phyloP scores from a whole-genome alignment of 1,284 basidiomycete genomes.

The Anthracocystis walkeri region DNA sequence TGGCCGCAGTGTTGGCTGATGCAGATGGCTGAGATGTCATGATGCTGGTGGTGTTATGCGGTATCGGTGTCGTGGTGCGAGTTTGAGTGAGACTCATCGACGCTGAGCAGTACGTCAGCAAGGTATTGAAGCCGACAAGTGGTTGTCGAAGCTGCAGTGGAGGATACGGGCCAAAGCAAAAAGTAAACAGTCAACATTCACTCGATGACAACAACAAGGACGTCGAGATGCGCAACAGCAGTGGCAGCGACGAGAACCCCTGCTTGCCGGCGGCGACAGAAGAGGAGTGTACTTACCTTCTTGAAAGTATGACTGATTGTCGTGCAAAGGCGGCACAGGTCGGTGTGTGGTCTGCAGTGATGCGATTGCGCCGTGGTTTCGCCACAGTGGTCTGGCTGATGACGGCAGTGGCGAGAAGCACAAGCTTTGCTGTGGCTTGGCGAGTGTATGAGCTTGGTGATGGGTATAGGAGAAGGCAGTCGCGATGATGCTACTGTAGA shows the following conservation, averaged over 20 bases:
- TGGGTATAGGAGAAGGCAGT: conserved; percentile 13
- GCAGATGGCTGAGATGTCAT: conserved; percentile 40
- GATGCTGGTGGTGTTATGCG: conserved; percentile 21
- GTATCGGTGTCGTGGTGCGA: conserved; percentile 9
- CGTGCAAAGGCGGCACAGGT: not conserved
- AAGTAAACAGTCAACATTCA: not conserved
- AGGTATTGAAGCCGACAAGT: not conserved
- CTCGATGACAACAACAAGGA: not conserved
- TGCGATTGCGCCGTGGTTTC: not conserved
- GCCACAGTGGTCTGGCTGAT: not conserved
- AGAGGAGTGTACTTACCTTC: not conserved
- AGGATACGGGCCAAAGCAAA: not conserved
- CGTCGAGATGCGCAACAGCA: not conserved
- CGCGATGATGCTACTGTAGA: conserved; percentile 4
- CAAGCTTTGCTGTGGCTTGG: not conserved
- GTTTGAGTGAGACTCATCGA: conserved; percentile 27
- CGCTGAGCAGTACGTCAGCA: not conserved
- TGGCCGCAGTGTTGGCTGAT: conserved; percentile 17
- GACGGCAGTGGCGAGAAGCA: conserved; percentile 11
- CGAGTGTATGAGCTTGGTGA: conserved; percentile 4
- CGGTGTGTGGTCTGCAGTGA: not conserved
- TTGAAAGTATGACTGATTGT: not conserved
- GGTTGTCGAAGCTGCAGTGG: not conserved
- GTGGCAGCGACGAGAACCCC: not conserved
- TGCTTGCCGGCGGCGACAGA: not conserved